A percentile compares a stretch with the other conserved stretches of the same genome.
Conservation (phyloP, 148 eudicot species). For the Drosera capensis region DNA sequence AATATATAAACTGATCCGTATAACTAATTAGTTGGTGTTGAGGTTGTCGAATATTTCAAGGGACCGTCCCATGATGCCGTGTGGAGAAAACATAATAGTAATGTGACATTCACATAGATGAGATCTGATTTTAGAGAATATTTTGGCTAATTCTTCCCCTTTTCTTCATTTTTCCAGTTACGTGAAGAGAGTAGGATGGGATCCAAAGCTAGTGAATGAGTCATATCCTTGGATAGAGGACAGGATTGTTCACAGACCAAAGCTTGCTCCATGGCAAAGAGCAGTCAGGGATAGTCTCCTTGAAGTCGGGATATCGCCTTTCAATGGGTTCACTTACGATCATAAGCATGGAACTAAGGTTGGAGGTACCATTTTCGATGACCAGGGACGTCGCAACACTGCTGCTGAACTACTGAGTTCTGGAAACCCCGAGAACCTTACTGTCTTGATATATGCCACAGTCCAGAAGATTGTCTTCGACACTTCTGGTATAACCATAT, state of each 20-base stretch:
- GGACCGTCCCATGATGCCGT: too few species aligned
- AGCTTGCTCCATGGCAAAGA: constrained; percentile 52
- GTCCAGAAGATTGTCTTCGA: constrained; percentile 58
- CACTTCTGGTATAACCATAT: constrained; percentile 26
- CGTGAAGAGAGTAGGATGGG: constrained; percentile 57
- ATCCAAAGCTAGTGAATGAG: constrained; percentile 57
- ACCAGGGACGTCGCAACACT: constrained; percentile 61
- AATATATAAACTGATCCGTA: too few species aligned
- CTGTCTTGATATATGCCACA: constrained; percentile 58
- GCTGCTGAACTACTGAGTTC: constrained; percentile 76
- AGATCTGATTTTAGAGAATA: not conserved
- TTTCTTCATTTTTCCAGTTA: constrained; percentile 28
- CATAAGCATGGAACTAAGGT: constrained; percentile 86
- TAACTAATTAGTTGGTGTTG: too few species aligned
- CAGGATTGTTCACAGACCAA: constrained; percentile 58
- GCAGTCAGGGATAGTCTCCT: constrained; percentile 60
- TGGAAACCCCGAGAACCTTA: constrained; percentile 36
- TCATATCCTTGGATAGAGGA: constrained; percentile 87
- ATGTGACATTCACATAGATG: too few species aligned
- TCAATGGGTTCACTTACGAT: constrained; percentile 86
- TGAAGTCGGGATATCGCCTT: constrained; percentile 69
- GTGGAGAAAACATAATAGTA: not conserved
- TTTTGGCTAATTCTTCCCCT: not conserved
- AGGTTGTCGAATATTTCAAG: too few species aligned
- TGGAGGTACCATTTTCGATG: constrained; percentile 83